phyloP scores from a whole-genome alignment of 306 rosid species.

The cucumber (Cucumis sativus) region Cucumber_9930_V3 NC_026660.2:4473501-4474000 shows the following conservation, averaged over 20 bases:
- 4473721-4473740: not conserved
- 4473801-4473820: not conserved
- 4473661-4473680: not conserved
- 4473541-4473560: not conserved
- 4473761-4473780: not conserved
- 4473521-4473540: conserved; percentile 33
- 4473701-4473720: not conserved
- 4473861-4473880: not conserved
- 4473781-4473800: not conserved
- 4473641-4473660: not conserved
- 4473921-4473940: not conserved
- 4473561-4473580: not conserved
- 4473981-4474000: not conserved
- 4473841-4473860: not conserved
- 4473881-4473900: not conserved
- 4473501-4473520: conserved; percentile 98
- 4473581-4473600: not conserved
- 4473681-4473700: not conserved
- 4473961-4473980: not conserved
- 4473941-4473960: not conserved
- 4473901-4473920: not conserved
- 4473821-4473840: not conserved
- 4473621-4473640: not conserved
- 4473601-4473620: not conserved
- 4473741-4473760: not conserved